Percentiles rank a stretch among this genome's conserved stretches.
phyloP scores from a whole-genome alignment of 176 grass and related monocot species.

The sorghum (Sorghum bicolor) region DNA sequence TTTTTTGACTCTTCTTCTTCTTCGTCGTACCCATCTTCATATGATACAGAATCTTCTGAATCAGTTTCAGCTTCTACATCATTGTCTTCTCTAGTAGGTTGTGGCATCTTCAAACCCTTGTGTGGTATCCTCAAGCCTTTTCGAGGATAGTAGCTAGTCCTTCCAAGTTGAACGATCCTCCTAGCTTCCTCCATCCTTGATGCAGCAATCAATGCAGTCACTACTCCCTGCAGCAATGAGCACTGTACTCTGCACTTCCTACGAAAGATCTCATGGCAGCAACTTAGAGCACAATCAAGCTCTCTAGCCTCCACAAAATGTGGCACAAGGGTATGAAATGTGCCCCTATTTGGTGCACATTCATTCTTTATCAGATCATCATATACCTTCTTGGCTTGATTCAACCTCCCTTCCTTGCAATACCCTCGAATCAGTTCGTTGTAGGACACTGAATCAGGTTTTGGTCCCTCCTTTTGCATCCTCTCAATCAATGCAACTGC shows the following conservation, averaged over 20 bases:
- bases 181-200: conserved; percentile 49
- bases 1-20: conserved; percentile 9
- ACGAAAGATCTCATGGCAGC: conserved; percentile 46
- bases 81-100: background rate
- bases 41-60: conserved; percentile 6
- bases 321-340: conserved; percentile 55
- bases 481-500: conserved; percentile 33
- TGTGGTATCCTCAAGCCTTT: conserved; percentile 33
- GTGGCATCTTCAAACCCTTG: conserved; percentile 20
- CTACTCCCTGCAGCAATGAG: conserved; percentile 40
- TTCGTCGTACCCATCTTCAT: background rate
- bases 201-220: conserved; percentile 42
- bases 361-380: conserved; percentile 46
- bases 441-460: conserved; percentile 52
- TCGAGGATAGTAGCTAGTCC: conserved; percentile 38
- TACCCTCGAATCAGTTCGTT: conserved; percentile 58
- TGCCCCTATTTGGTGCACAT: conserved; percentile 34
- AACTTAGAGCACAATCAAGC: conserved; percentile 48
- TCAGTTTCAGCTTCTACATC: background rate
- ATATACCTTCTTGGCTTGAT: conserved; percentile 49
- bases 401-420: conserved; percentile 44
- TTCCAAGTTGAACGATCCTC: conserved; percentile 34
- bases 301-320: conserved; percentile 35
- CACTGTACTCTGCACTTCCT: conserved; percentile 5
- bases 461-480: conserved; percentile 48